Evolutionary conservation across 805 yeast species (phyloP), one percentile per base, ranked within the genome.

Genomic region (Sugiyamaella chiloensis): DNA sequence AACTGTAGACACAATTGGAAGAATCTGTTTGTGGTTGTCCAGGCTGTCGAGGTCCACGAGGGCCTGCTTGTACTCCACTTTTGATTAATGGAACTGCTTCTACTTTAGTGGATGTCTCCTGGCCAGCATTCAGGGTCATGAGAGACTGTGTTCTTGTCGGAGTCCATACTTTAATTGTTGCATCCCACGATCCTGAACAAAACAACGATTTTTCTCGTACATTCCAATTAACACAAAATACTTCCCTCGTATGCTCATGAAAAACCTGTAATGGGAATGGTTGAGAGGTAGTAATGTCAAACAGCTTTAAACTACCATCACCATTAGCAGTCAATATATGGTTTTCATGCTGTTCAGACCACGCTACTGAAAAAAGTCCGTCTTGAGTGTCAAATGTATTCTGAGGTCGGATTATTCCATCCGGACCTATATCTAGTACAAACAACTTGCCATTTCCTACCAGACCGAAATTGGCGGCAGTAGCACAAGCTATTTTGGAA

Each of bases 321-420:
- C 99, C 99, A 52, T 85, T 81, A 16, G 95, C 91, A 0, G 79
- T 80, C 2, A 79, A 75, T 1, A 86, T 75, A 58, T 90, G 98
- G 65, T 87, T 89, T 52, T 89, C 97, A 64, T 91, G 91, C 4
- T 73, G 46, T 63, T 91, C 99, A 48, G 90, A 85, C 98, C 98
- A 91, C 0, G 91, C 79, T 1, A 85, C 68, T 59, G 87, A 95
- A 59, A 87, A 89, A 14, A 90, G 70, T 4, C 96, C 96, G 67
- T 91, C 99, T 65, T 91, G 97, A 0, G 98, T 91, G 52, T 88
- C 88, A 70, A 87, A 91, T 45, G 51, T 53, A 17, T 49, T 51
- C 30, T 56, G 54, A 19, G 58, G 48, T 36, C 53, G 26, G 12
- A 76, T 64, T 40, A 78, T 80, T 0, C 98, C 98, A 52, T 72